Evolutionary conservation across 768 basidiomycete genomes (phyloP).

Genomic region (Rhodotorula babjevae): DNA sequence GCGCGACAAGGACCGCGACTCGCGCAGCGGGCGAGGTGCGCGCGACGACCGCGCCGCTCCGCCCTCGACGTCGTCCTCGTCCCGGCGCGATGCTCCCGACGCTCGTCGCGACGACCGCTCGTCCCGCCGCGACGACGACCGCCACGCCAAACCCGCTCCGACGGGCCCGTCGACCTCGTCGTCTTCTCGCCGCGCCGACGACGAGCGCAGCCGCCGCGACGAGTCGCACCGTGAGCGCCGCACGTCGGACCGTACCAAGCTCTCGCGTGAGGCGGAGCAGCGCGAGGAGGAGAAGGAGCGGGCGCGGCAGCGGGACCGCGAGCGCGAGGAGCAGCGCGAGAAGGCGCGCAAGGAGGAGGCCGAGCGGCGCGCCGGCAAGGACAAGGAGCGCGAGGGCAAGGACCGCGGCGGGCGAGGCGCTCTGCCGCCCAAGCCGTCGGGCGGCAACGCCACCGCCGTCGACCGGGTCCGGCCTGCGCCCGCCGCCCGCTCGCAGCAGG

Average conservation of each 20-base stretch:
- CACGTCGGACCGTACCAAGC: conserved; percentile 1
- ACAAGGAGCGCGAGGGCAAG: neutral
- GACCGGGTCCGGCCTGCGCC: conserved; percentile 9
- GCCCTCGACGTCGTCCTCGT: neutral
- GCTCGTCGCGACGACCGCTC: neutral
- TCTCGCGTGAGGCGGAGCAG: conserved; percentile 8
- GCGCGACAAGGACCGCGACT: neutral
- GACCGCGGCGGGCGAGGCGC: neutral
- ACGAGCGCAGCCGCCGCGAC: conserved; percentile 4
- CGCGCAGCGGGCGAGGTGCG: neutral
- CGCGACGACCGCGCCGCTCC: neutral
- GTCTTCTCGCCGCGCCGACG: neutral
- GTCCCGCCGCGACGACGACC: neutral
- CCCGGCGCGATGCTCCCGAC: neutral
- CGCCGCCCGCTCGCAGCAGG: neutral
- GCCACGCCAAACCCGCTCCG: neutral
- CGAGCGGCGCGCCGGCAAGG: neutral
- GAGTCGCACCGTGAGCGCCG: conserved; percentile 1
- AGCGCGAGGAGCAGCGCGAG: conserved; percentile 21
- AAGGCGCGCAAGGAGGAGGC: conserved; percentile 9
- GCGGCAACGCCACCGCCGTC: neutral
- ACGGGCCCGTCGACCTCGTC: neutral
- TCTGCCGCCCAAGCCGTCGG: conserved; percentile 5
- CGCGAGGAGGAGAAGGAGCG: conserved; percentile 22
- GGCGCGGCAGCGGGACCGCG: conserved; percentile 8